Percentiles rank a stretch among this genome's conserved stretches.
phyloP scores from a whole-genome alignment of 148 eudicot species.

The Cornus suecica region DNA sequence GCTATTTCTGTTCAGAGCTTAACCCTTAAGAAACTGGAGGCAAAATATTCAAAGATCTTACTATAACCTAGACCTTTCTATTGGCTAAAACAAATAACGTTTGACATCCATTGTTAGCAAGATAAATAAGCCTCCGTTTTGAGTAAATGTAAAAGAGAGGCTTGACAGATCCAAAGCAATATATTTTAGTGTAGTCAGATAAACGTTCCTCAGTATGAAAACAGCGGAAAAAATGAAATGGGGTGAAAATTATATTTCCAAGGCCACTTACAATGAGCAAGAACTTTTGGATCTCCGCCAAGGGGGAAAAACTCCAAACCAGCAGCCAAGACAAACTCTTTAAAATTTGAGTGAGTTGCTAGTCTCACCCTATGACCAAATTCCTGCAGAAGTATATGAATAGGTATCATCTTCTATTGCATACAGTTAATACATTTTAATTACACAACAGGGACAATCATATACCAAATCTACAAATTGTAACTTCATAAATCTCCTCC shows the following conservation, averaged over 20 bases:
- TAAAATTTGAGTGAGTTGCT: slow-evolving; percentile 81
- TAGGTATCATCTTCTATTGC: background rate
- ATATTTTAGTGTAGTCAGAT: background rate
- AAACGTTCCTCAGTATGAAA: background rate
- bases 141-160: background rate
- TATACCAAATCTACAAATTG: background rate
- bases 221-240: background rate
- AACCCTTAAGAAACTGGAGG: background rate
- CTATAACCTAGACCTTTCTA: background rate
- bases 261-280: slow-evolving; percentile 60
- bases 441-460: background rate
- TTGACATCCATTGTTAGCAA: background rate
- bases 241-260: background rate
- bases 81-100: background rate
- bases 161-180: background rate
- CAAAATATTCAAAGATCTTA: background rate
- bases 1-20: background rate
- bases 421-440: background rate
- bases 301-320: slow-evolving; percentile 85
- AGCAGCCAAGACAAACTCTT: slow-evolving; percentile 67
- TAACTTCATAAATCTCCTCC: background rate
- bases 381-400: slow-evolving; percentile 47
- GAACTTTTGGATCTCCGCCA: slow-evolving; percentile 89
- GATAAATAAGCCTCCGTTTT: background rate
- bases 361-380: slow-evolving; percentile 82